Conservation (phyloP, 2,329 filamentous ascomycete genomes). For the Cladosporium sp. region DNA sequence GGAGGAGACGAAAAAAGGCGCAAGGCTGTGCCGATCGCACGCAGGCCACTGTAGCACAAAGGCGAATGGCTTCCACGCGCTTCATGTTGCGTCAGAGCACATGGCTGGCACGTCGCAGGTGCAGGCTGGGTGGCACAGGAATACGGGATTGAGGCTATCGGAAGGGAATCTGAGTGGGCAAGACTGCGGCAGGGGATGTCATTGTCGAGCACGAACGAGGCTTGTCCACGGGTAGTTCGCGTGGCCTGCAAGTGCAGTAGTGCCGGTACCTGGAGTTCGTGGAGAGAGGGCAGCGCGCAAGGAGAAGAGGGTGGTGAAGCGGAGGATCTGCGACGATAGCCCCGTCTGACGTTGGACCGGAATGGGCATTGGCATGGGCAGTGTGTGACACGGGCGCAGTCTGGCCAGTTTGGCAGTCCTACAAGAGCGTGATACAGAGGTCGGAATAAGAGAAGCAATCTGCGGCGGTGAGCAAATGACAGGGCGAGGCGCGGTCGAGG, state of each 20-base stretch:
- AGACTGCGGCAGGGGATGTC: not conserved
- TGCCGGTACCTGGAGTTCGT: conserved; percentile 6
- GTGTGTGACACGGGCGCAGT: not conserved
- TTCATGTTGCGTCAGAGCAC: conserved; percentile 16
- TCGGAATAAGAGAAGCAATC: not conserved
- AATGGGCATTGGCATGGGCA: conserved; percentile 1
- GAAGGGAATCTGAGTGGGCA: not conserved
- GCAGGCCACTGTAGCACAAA: conserved; percentile 4
- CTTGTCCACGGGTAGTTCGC: not conserved
- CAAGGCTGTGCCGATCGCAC: not conserved
- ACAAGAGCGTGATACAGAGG: not conserved
- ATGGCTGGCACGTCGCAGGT: conserved; percentile 17
- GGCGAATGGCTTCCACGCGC: conserved; percentile 15
- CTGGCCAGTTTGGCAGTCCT: conserved; percentile 3
- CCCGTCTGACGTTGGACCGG: conserved; percentile 4
- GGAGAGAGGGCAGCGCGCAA: not conserved
- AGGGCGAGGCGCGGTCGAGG: not conserved
- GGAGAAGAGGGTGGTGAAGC: not conserved
- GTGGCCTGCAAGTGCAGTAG: not conserved
- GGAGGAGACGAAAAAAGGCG: not conserved
- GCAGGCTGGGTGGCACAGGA: conserved; percentile 11
- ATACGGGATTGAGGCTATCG: not conserved
- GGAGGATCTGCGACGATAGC: not conserved
- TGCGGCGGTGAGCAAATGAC: conserved; percentile 10
- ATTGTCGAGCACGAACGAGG: not conserved